Conservation (phyloP, 2,329 filamentous ascomycete species). For the Nemania abortiva region DNA sequence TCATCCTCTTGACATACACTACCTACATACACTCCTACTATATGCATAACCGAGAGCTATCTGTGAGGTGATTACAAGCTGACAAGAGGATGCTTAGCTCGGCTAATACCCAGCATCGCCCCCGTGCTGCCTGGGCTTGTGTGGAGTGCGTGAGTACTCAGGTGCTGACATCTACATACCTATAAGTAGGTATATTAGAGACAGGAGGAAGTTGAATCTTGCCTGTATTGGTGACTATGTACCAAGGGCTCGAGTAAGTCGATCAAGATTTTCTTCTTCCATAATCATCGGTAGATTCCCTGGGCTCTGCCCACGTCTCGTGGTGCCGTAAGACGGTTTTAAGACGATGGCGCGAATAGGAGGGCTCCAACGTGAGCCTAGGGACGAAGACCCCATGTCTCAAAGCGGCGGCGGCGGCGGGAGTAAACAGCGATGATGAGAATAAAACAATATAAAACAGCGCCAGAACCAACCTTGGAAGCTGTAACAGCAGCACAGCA, state of each 20-base stretch:
- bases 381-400: not conserved
- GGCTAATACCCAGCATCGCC: slow-evolving; percentile 14
- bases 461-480: not conserved
- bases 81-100: slow-evolving; percentile 24
- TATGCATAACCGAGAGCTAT: slow-evolving; percentile 11
- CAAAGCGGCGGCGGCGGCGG: not conserved
- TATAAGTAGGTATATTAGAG: slow-evolving; percentile 22
- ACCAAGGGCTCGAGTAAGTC: slow-evolving; percentile 34
- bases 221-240: slow-evolving; percentile 35
- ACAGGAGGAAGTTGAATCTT: slow-evolving; percentile 8
- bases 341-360: not conserved
- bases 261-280: slow-evolving; percentile 20
- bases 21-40: not conserved
- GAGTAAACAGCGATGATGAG: not conserved
- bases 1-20: not conserved
- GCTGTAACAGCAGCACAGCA: not conserved
- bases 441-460: not conserved
- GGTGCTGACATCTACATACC: slow-evolving; percentile 30
- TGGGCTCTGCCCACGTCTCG: slow-evolving; percentile 8
- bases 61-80: slow-evolving; percentile 17
- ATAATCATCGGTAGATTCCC: slow-evolving; percentile 10
- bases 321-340: not conserved
- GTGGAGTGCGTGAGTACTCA: slow-evolving; percentile 13
- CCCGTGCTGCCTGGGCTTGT: slow-evolving; percentile 9
- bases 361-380: not conserved